A percentile compares a stretch with the other conserved stretches of the same genome.
Conservation (phyloP, 768 basidiomycete species). For the Agaricus subrufescens region DNA sequence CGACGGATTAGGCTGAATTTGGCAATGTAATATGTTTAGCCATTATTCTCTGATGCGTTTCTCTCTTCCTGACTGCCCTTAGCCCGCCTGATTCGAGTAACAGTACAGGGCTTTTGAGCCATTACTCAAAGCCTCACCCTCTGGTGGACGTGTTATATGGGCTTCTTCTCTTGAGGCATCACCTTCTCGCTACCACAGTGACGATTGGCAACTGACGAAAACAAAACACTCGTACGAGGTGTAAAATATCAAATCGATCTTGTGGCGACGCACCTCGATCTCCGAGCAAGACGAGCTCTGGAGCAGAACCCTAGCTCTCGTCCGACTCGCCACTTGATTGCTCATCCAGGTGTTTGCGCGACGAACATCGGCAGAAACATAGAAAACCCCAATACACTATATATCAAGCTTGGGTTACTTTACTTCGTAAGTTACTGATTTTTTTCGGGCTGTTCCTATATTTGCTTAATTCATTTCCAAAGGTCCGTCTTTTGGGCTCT, state of each 20-base stretch:
- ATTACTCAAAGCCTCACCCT: conserved; percentile 42
- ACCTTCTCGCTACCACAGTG: conserved; percentile 47
- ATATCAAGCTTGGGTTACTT: conserved; percentile 49
- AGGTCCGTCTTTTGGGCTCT: conserved; percentile 72
- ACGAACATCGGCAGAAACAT: conserved; percentile 56
- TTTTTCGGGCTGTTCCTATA: neutral
- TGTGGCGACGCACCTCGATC: conserved; percentile 52
- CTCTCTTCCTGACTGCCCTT: neutral
- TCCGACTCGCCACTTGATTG: conserved; percentile 51
- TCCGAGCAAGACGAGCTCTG: conserved; percentile 22
- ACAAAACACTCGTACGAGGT: conserved; percentile 61
- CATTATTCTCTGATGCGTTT: conserved; percentile 70
- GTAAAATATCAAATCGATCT: conserved; percentile 79
- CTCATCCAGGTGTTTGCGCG: conserved; percentile 65
- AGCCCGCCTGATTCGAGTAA: neutral
- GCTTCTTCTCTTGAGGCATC: conserved; percentile 67
- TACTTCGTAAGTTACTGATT: conserved; percentile 49
- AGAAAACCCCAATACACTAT: conserved; percentile 37
- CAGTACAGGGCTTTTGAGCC: conserved; percentile 63
- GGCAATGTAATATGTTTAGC: conserved; percentile 83
- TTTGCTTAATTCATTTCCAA: conserved; percentile 6
- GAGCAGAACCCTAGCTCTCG: conserved; percentile 8
- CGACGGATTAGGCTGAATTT: conserved; percentile 75
- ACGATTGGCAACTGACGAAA: conserved; percentile 69
- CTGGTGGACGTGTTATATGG: conserved; percentile 69